Conservation (phyloP, 2,329 filamentous ascomycete genomes). For the Aspergillus unguis region DNA sequence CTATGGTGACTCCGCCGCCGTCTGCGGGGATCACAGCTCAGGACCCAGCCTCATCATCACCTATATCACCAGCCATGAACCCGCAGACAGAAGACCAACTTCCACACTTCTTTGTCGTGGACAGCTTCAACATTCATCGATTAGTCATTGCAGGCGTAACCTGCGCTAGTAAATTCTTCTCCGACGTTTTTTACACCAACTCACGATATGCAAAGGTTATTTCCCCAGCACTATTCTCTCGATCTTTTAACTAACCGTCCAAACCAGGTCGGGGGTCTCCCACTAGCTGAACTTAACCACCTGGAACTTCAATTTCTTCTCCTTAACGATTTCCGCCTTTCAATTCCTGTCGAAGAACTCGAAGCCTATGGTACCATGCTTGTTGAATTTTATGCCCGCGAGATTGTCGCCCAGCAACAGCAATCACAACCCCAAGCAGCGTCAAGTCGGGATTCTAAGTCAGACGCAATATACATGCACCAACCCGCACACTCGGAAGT, state of each 20-base stretch:
- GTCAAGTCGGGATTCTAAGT: slow-evolving; percentile 18
- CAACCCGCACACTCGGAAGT: slow-evolving; percentile 25
- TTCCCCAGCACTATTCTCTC: slow-evolving; percentile 12
- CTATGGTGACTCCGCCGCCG: slow-evolving; percentile 38
- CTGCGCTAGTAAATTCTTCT: slow-evolving; percentile 99
- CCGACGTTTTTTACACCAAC: slow-evolving; percentile 97
- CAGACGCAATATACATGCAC: slow-evolving; percentile 36
- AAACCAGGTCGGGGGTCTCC: slow-evolving; percentile 82
- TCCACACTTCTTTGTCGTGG: slow-evolving; percentile 83
- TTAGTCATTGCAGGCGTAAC: slow-evolving; percentile 96
- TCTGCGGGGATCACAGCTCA: slow-evolving; percentile 35
- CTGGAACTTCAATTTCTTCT: slow-evolving; percentile 93
- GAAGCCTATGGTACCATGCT: slow-evolving; percentile 98
- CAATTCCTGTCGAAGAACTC: slow-evolving; percentile 88
- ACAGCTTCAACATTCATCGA: slow-evolving; percentile 98
- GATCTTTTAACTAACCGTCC: not conserved
- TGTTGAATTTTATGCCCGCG: slow-evolving; percentile 93
- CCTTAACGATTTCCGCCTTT: slow-evolving; percentile 92
- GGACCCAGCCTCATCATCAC: slow-evolving; percentile 31
- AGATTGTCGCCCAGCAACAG: slow-evolving; percentile 67
- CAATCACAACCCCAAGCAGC: slow-evolving; percentile 20
- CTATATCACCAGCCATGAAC: slow-evolving; percentile 33
- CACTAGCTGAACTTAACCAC: slow-evolving; percentile 88
- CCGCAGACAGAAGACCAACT: slow-evolving; percentile 51
- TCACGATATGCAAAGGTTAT: slow-evolving; percentile 96